Conservation (phyloP, 31 red algal genomes). For the Odonthalia washingtoniensis region DNA sequence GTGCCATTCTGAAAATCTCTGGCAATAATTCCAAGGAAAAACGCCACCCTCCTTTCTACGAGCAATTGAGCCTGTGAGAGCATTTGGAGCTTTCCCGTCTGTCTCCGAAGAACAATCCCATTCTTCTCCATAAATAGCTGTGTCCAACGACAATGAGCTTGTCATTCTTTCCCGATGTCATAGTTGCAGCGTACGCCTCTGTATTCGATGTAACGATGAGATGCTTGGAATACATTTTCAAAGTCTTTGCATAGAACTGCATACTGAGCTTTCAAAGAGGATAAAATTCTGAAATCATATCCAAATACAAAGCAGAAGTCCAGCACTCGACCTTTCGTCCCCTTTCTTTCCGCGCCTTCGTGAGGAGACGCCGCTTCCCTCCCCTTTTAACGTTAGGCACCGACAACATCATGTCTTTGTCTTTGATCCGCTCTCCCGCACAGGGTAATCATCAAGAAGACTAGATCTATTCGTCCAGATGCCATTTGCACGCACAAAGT, state of each 20-base stretch:
- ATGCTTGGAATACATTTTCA: too few species aligned
- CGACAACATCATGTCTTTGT: not conserved
- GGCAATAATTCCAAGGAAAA: constrained; percentile 16
- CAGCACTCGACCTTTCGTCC: constrained; percentile 3
- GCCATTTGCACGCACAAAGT: not conserved
- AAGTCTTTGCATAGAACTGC: constrained; percentile 19
- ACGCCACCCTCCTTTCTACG: not conserved
- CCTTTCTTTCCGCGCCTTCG: not conserved
- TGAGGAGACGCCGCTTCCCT: not conserved
- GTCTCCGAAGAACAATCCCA: constrained; percentile 13
- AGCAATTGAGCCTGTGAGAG: not conserved
- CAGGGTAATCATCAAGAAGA: too few species aligned
- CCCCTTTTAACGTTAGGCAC: not conserved
- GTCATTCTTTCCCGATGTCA: too few species aligned
- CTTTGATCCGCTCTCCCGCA: too few species aligned
- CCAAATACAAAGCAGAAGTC: not conserved
- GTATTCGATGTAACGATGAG: too few species aligned
- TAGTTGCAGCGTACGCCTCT: too few species aligned
- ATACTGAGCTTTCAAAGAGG: constrained; percentile 26
- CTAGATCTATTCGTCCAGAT: not conserved
- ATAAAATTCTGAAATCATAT: constrained; percentile 24
- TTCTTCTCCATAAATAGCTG: not conserved
- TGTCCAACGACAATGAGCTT: too few species aligned
- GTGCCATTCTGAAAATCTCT: not conserved
- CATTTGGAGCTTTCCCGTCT: constrained; percentile 21